A percentile compares a stretch with the other conserved stretches of the same genome.
phyloP scores from a whole-genome alignment of 2,329 filamentous ascomycete species.

The Parascedosporium putredinis region DNA sequence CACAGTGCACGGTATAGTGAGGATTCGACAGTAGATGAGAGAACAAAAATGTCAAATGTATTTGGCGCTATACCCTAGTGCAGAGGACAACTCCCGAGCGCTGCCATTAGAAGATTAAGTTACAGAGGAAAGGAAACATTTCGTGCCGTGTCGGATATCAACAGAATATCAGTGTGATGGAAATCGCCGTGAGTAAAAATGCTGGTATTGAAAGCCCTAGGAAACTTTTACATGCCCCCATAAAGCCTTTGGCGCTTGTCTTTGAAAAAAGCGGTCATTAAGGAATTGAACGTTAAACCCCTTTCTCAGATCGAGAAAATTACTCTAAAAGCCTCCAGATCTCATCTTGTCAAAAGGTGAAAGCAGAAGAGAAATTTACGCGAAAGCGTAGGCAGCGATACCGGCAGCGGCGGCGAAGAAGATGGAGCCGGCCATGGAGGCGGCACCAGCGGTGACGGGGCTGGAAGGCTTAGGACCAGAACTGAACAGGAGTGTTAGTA shows the following conservation, averaged over 20 bases:
- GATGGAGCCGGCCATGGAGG: constrained; percentile 41
- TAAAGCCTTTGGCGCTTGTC: neutral
- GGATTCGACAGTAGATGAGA: too few species aligned
- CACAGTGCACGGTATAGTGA: too few species aligned
- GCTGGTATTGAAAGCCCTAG: constrained; percentile 4
- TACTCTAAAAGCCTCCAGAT: constrained; percentile 1
- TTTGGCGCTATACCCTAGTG: neutral
- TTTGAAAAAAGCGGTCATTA: constrained; percentile 4
- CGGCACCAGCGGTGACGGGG: constrained; percentile 39
- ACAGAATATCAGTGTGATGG: neutral
- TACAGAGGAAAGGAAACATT: constrained; percentile 1
- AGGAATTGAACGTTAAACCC: constrained; percentile 2
- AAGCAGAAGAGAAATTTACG: constrained; percentile 32
- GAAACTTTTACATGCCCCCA: constrained; percentile 3
- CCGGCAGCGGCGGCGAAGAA: constrained; percentile 44
- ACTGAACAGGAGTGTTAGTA: constrained; percentile 15
- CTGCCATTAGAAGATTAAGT: constrained; percentile 1
- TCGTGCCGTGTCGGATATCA: neutral
- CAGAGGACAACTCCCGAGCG: neutral
- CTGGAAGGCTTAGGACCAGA: constrained; percentile 20
- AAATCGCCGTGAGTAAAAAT: neutral
- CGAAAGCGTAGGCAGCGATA: constrained; percentile 42
- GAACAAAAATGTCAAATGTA: neutral
- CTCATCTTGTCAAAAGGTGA: constrained; percentile 3
- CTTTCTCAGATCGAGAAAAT: constrained; percentile 4